A percentile compares a stretch with the other conserved stretches of the same genome.
These are phyloP conservation scores for Linum usitatissimum DNA, from an alignment of 345 rosid genomes.

Conservation along the genomic window DNA sequence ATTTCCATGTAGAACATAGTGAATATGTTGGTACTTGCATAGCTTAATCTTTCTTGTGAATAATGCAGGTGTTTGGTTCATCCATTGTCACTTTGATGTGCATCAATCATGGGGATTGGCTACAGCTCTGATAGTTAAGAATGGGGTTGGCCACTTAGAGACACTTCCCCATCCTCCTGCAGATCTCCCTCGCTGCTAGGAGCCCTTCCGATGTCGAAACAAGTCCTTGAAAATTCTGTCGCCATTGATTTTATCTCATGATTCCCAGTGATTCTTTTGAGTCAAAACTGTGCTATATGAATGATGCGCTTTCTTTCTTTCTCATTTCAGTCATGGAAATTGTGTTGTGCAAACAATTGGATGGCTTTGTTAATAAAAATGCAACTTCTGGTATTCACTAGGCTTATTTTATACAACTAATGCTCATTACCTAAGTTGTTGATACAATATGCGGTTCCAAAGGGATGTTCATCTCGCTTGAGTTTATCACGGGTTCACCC, in stretches of 20 bases:
- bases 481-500: slow-evolving; percentile 37
- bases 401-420: neutral
- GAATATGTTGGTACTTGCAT: neutral
- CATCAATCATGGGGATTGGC: slow-evolving; percentile 83
- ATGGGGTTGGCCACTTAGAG: slow-evolving; percentile 47
- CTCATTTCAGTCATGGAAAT: neutral
- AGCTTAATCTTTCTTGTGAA: neutral
- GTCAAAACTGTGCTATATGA: slow-evolving; percentile 21
- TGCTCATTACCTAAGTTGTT: neutral
- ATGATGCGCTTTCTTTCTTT: slow-evolving; percentile 11
- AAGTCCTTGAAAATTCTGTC: neutral
- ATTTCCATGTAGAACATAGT: neutral
- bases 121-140: slow-evolving; percentile 56
- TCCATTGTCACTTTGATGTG: slow-evolving; percentile 73
- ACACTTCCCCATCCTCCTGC: slow-evolving; percentile 67
- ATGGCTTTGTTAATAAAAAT: slow-evolving; percentile 18
- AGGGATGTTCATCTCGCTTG: neutral
- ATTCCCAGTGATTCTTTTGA: slow-evolving; percentile 22
- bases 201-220: slow-evolving; percentile 9
- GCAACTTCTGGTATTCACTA: slow-evolving; percentile 7
- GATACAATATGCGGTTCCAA: neutral
- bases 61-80: slow-evolving; percentile 65
- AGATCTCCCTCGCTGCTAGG: slow-evolving; percentile 61
- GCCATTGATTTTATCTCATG: slow-evolving; percentile 6
- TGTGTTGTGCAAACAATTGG: slow-evolving; percentile 18